phyloP scores from a whole-genome alignment of 768 basidiomycete species.

The Podaxis mareebaensis region DNA sequence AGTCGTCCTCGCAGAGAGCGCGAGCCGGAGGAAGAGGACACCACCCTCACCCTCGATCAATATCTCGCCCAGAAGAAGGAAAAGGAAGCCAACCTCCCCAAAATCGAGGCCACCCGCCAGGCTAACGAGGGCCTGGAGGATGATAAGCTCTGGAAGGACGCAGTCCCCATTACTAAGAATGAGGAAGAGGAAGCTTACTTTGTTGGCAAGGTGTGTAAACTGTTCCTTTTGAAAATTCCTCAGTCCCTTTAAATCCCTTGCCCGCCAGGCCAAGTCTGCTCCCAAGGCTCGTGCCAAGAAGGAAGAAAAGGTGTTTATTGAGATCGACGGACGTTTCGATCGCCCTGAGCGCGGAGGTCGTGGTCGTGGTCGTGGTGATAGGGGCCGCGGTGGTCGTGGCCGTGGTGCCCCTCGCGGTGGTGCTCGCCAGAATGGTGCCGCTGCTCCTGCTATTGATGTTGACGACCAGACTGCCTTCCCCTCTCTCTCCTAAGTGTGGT shows the following conservation, averaged over 20 bases:
- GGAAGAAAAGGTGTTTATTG: slow-evolving; percentile 89
- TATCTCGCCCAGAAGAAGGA: slow-evolving; percentile 85
- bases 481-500: slow-evolving; percentile 59
- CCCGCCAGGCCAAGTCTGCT: slow-evolving; percentile 55
- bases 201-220: slow-evolving; percentile 76
- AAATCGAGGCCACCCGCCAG: slow-evolving; percentile 74
- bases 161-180: slow-evolving; percentile 61
- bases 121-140: slow-evolving; percentile 77
- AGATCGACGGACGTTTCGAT: slow-evolving; percentile 89
- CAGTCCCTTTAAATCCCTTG: background rate
- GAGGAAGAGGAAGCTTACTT: slow-evolving; percentile 83
- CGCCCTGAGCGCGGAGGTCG: slow-evolving; percentile 72
- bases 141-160: slow-evolving; percentile 69
- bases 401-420: slow-evolving; percentile 49
- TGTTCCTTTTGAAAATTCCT: slow-evolving; percentile 2
- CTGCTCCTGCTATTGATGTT: slow-evolving; percentile 56
- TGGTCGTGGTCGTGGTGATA: slow-evolving; percentile 48
- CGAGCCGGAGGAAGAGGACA: slow-evolving; percentile 86
- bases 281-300: slow-evolving; percentile 76
- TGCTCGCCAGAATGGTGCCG: slow-evolving; percentile 41
- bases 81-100: slow-evolving; percentile 61
- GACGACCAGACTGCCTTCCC: slow-evolving; percentile 90
- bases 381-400: slow-evolving; percentile 45
- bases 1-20: slow-evolving; percentile 47
- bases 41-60: slow-evolving; percentile 91